These are phyloP conservation scores for Scedosporium aurantiacum DNA, from an alignment of 2,329 filamentous ascomycete species.

Conservation along the genomic window DNA sequence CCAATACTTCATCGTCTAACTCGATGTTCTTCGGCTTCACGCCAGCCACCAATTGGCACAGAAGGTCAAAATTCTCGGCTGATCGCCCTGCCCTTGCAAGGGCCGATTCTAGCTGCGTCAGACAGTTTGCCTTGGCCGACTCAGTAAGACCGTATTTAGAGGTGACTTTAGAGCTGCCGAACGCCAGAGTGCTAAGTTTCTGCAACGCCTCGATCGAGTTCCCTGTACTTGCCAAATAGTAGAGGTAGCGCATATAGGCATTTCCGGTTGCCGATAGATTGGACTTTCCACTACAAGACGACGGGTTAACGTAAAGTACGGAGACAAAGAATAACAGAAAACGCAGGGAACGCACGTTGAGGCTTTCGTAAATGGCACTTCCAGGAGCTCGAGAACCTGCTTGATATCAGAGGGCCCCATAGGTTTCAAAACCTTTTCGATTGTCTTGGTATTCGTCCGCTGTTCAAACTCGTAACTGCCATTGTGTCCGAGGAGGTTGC, in stretches of 20 bases:
- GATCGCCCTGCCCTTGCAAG: conserved; percentile 46
- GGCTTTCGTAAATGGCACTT: conserved; percentile 10
- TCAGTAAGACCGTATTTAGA: conserved; percentile 28
- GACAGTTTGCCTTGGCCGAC: conserved; percentile 40
- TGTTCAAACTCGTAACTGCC: conserved; percentile 76
- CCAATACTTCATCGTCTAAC: conserved; percentile 43
- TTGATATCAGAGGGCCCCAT: conserved; percentile 46
- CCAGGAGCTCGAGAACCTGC: conserved; percentile 35
- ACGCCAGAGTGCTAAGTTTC: conserved; percentile 1
- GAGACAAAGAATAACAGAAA: background rate
- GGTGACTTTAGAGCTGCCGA: background rate
- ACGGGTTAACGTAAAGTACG: background rate
- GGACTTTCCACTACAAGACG: background rate
- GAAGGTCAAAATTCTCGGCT: conserved; percentile 37
- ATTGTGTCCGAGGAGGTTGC: conserved; percentile 54
- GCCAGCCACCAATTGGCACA: conserved; percentile 42
- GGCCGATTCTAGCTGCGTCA: conserved; percentile 43
- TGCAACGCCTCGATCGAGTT: conserved; percentile 12
- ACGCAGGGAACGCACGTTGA: background rate
- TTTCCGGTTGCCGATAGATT: conserved; percentile 15
- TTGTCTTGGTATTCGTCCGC: conserved; percentile 71
- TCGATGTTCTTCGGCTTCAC: conserved; percentile 39
- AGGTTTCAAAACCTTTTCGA: conserved; percentile 60
- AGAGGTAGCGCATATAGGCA: conserved; percentile 42
- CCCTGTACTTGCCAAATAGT: conserved; percentile 27